These are phyloP conservation scores for Colletotrichum chlorophyti DNA, from an alignment of 2,329 filamentous ascomycete genomes.

Conservation along the genomic window DNA sequence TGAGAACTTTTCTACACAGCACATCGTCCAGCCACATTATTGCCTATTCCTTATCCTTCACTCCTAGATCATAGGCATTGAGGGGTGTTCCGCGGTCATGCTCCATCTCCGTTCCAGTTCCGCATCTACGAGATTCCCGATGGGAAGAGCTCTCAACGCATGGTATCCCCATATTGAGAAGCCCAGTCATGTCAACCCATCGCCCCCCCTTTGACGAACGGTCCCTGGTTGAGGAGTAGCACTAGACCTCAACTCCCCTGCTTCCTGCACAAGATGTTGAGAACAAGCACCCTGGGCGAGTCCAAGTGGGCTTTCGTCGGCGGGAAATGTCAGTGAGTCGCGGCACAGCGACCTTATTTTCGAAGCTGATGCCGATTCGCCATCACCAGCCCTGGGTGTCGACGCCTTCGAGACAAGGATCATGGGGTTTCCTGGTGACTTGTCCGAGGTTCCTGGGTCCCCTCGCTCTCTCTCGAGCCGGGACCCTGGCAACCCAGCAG, in stretches of 20 bases:
- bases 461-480: conserved; percentile 18
- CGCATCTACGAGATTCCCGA: conserved; percentile 11
- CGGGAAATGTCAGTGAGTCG: conserved; percentile 39
- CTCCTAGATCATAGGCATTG: too few relatives aligned
- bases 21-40: conserved; percentile 3
- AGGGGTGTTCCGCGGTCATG: too few relatives aligned
- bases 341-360: conserved; percentile 29
- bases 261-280: conserved; percentile 17
- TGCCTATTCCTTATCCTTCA: too few relatives aligned
- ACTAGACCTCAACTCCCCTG: conserved; percentile 1
- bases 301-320: conserved; percentile 32
- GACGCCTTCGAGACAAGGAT: conserved; percentile 25
- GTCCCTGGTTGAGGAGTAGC: conserved; percentile 7
- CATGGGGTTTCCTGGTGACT: conserved; percentile 26
- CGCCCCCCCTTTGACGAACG: not conserved
- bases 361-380: conserved; percentile 29
- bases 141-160: not conserved
- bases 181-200: conserved; percentile 1
- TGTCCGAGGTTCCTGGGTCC: conserved; percentile 29
- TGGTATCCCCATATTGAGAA: conserved; percentile 15
- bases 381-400: conserved; percentile 24
- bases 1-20: not conserved
- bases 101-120: not conserved
- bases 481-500: conserved; percentile 31
- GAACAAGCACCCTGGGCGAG: conserved; percentile 13